phyloP scores from a whole-genome alignment of 805 yeast species.

The Cyberlindnera suaveolens region DNA sequence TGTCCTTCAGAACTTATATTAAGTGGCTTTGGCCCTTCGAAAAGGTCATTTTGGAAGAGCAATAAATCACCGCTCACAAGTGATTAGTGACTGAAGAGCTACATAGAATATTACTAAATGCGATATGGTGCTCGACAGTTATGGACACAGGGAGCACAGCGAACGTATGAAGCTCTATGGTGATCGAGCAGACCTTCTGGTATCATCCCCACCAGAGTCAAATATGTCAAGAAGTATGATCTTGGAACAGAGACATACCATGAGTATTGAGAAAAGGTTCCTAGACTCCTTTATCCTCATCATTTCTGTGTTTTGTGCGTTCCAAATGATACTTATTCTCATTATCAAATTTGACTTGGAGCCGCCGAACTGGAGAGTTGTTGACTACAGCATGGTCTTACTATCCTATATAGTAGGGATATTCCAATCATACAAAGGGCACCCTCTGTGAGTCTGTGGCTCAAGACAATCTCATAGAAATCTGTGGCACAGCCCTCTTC shows the following conservation, averaged over 20 bases:
- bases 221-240: conserved; percentile 9
- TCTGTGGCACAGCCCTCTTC: too few relatives aligned
- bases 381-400: conserved; percentile 8
- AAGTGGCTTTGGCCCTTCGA: too few relatives aligned
- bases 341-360: conserved; percentile 15
- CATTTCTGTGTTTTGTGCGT: conserved; percentile 10
- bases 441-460: too few relatives aligned
- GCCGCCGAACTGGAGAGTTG: conserved; percentile 5
- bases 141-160: conserved; percentile 10
- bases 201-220: neutral
- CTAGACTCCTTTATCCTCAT: conserved; percentile 13
- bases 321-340: conserved; percentile 14
- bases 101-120: conserved; percentile 2
- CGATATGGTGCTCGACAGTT: conserved; percentile 9
- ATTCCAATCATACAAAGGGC: too few relatives aligned
- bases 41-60: too few relatives aligned
- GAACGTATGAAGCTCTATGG: conserved; percentile 11
- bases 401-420: neutral
- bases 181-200: conserved; percentile 8
- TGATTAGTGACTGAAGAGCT: neutral
- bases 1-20: too few relatives aligned
- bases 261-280: conserved; percentile 15
- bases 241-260: conserved; percentile 9
- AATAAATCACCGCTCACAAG: neutral
- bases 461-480: too few relatives aligned